Evolutionary conservation across 768 basidiomycete genomes (phyloP), one percentile per base, ranked within the genome.

Genomic region (Podaxis carcinomalis): DNA sequence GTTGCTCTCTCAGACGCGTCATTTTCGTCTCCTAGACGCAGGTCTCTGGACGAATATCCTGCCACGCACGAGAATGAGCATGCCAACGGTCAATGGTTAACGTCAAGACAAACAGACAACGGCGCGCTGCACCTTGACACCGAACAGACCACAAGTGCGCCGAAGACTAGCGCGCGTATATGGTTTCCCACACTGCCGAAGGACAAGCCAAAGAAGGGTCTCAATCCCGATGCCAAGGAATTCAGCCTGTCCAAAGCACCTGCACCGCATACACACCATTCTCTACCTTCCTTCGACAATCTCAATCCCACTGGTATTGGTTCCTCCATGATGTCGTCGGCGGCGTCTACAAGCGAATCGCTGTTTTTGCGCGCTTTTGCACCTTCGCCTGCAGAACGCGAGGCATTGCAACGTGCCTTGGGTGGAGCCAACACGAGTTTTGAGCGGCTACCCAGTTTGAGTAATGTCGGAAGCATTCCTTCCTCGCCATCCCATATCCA

Each of bases 171-270:
- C 10, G 11, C 32, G 9, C 35, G 44, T 13, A 64, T 32, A 37
- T 53, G 59, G 59, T 53, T 60, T 19, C 62, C 27, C 32, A 28
- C 54, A 21, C 21, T 27, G n/a, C 36, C 47, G 23, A 63, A 52
- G 54, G 79, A 78, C 59, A 84, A 79, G 68, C 74, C 80, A 60
- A 84, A 78, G 76, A 89, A 83, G 68, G 84, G 87, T 5, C 80
- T 94, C 62, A 94, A 94, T 72, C 92, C 92, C 1, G 89, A 89
- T 71, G 92, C 92, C 56, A 92, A 93, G 69, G 91, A 85, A 58
- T 94, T 94, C 76, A 86, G 79, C 68, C 77, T 89, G 54, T 36
- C 49, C 5, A 58, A 51, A 25, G 54, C 51, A 6, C 76, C 37
- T 74, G 65, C 57, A 74, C 72, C 51, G 64, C 32, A 51, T 6